Base-by-base conservation (phyloP, 805 yeast species). In the Kazachstania taianensis region DNA sequence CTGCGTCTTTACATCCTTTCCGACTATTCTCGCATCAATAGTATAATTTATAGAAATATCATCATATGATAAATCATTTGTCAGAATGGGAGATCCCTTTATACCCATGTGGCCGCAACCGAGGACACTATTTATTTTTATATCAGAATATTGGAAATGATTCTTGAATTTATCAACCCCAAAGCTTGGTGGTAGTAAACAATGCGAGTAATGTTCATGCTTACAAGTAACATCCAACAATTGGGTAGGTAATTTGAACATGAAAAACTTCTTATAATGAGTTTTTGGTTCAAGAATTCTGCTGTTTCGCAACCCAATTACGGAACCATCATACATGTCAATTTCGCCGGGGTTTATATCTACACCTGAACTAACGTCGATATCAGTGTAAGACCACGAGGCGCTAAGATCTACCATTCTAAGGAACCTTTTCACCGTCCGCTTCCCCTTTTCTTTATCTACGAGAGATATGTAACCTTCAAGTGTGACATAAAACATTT, bases 391-490 rank as follows among this genome's bases (percentile, higher is more conserved):
- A 7, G 78, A 69, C 67, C 67, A 65, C 34, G 60, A 52, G 2
- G 81, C 81, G 49, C 70, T 67, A 30, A 75, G 46, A 47, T 75
- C 81, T 33, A 73, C 70, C 79, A 73, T 75, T 43, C 73, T 67
- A 33, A 75, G 48, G 41, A 75, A 70, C 43, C 72, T 67, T 43
- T 74, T 72, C 18, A 50, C 43, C 2, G 62, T 55, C 31, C 64
- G 53, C 36, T 57, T 62, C 29, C 62, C 63, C 22, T 45, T 41
- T 3, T 45, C 37, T 12, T 42, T 39, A 40, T 65, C 63, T 18
- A 61, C 43, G 2, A 62, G 44, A 2, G 63, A 52, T 2, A 52
- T 50, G 13, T 49, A 41, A 4, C 73, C 74, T 51, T 71, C 73
- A 29, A 70, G 47, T 4, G 73, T 65, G 2, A 69, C 73, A 34